These are phyloP conservation scores for Pseudogymnoascus destructans DNA, from an alignment of 2,329 filamentous ascomycete species.

Conservation along the genomic window DNA sequence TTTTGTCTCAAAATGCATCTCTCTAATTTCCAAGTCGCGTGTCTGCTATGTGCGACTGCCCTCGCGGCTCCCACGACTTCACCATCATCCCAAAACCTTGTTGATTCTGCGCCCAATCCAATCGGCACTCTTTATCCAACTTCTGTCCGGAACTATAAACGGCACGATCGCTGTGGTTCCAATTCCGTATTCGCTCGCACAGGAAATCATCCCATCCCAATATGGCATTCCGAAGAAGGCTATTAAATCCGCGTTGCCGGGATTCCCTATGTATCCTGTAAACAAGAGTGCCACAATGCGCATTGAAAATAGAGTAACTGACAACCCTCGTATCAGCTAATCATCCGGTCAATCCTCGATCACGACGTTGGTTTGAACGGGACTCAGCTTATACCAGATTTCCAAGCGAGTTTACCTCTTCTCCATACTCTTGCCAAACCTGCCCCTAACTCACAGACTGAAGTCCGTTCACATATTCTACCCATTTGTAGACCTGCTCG, in stretches of 20 bases:
- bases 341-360: slow-evolving; percentile 16
- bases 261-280: slow-evolving; percentile 42
- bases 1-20: not conserved
- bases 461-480: slow-evolving; percentile 40
- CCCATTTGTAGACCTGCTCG: slow-evolving; percentile 40
- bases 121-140: slow-evolving; percentile 34
- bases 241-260: slow-evolving; percentile 34
- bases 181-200: slow-evolving; percentile 35
- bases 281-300: not conserved
- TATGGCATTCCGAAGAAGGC: slow-evolving; percentile 38
- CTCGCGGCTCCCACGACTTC: not conserved
- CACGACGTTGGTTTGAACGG: slow-evolving; percentile 16
- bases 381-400: slow-evolving; percentile 10
- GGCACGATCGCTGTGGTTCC: slow-evolving; percentile 39
- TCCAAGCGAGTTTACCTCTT: slow-evolving; percentile 9
- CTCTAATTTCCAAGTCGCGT: not conserved
- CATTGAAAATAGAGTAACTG: not conserved
- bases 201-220: slow-evolving; percentile 34
- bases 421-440: slow-evolving; percentile 16
- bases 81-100: not conserved
- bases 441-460: slow-evolving; percentile 14
- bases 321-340: slow-evolving; percentile 11
- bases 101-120: slow-evolving; percentile 32
- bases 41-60: not conserved
- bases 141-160: slow-evolving; percentile 38